Conservation (phyloP, 495 filamentous ascomycete genomes). For the Chlorociboria aeruginascens region DNA sequence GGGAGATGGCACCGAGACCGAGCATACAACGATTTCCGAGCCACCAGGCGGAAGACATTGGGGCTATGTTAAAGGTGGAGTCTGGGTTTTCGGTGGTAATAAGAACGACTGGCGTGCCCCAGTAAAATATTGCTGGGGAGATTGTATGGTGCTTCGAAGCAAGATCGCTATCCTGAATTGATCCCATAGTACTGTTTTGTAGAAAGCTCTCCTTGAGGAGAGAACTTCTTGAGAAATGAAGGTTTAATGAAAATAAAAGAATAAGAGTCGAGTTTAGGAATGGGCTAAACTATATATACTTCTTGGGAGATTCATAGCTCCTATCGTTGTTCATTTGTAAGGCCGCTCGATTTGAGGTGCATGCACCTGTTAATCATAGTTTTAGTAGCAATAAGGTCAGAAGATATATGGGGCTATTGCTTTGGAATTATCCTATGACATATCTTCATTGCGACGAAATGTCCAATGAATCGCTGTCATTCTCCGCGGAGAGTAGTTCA, state of each 20-base stretch:
- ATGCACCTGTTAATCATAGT: neutral
- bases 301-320: neutral
- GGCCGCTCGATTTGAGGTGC: neutral
- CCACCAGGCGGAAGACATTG: slow-evolving; percentile 38
- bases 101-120: slow-evolving; percentile 33
- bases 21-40: slow-evolving; percentile 33
- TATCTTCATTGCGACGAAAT: neutral
- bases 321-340: neutral
- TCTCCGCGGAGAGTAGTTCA: neutral
- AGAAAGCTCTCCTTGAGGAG: neutral
- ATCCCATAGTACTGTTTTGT: slow-evolving; percentile 2
- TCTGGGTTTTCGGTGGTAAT: slow-evolving; percentile 32
- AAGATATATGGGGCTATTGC: neutral
- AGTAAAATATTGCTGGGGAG: slow-evolving; percentile 34
- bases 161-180: neutral
- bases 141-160: slow-evolving; percentile 22
- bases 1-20: slow-evolving; percentile 25
- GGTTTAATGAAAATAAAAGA: neutral
- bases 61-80: slow-evolving; percentile 28
- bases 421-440: neutral
- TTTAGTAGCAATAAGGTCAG: neutral
- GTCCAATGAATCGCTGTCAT: neutral
- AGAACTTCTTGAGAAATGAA: neutral
- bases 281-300: neutral
- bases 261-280: neutral